phyloP scores from a whole-genome alignment of 306 rosid genomes.

The Morella rubra region DNA sequence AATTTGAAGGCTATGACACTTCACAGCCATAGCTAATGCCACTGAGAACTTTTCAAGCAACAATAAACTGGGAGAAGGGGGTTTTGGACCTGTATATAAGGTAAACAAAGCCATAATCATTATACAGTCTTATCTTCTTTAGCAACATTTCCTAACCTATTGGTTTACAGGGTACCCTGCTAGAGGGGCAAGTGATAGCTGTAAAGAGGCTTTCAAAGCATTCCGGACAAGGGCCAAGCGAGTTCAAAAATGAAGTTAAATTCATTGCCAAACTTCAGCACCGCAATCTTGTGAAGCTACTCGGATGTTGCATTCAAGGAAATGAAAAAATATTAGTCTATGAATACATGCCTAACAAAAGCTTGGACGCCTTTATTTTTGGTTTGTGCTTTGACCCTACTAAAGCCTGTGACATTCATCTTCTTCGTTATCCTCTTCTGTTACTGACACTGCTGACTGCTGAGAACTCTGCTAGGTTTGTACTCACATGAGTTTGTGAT shows the following conservation, averaged over 20 bases:
- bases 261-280: conserved; percentile 48
- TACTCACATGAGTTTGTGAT: background rate
- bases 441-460: background rate
- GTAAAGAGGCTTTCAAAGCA: conserved; percentile 55
- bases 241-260: conserved; percentile 18
- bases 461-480: background rate
- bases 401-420: background rate
- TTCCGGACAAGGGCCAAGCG: conserved; percentile 56
- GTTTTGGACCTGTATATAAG: conserved; percentile 59
- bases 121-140: background rate
- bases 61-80: conserved; percentile 61
- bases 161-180: conserved; percentile 51
- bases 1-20: too few species aligned
- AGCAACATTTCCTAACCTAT: background rate
- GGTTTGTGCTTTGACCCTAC: conserved; percentile 12
- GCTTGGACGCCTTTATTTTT: conserved; percentile 45
- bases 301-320: conserved; percentile 38
- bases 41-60: conserved; percentile 43
- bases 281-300: conserved; percentile 43
- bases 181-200: conserved; percentile 49
- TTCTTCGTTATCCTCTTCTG: background rate
- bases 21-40: conserved; percentile 31
- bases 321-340: conserved; percentile 36
- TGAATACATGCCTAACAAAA: conserved; percentile 41
- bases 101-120: conserved; percentile 20